Conservation (phyloP, 2,329 filamentous ascomycete species). For the Cladosporium austrohemisphaericum region DNA sequence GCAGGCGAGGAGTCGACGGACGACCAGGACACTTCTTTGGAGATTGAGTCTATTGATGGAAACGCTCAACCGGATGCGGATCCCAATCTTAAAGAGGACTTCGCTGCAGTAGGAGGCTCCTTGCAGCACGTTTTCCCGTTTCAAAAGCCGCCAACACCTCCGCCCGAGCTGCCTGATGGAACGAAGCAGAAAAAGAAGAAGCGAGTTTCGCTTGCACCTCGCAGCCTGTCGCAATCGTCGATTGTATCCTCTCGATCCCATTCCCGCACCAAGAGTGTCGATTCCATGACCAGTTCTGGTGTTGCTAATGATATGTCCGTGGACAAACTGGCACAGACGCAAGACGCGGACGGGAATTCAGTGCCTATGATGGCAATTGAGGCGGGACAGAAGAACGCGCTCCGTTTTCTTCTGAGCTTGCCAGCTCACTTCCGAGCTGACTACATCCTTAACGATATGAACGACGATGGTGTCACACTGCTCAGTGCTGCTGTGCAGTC, state of each 20-base stretch:
- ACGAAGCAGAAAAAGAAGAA: slow-evolving; percentile 61
- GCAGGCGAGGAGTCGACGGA: slow-evolving; percentile 22
- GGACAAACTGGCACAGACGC: slow-evolving; percentile 70
- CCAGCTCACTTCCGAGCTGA: slow-evolving; percentile 69
- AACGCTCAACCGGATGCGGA: background rate
- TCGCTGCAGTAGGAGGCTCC: slow-evolving; percentile 34
- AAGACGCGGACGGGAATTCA: slow-evolving; percentile 70
- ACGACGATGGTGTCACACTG: slow-evolving; percentile 85
- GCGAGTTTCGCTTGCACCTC: slow-evolving; percentile 74
- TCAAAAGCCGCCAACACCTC: slow-evolving; percentile 57
- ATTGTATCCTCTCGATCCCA: slow-evolving; percentile 67
- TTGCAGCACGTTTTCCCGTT: slow-evolving; percentile 90
- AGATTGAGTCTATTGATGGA: slow-evolving; percentile 6
- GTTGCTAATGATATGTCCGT: slow-evolving; percentile 85
- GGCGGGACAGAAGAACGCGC: slow-evolving; percentile 62
- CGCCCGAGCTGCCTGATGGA: slow-evolving; percentile 35
- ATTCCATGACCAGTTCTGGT: slow-evolving; percentile 62
- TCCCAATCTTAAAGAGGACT: slow-evolving; percentile 19
- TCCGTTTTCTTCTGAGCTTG: slow-evolving; percentile 76
- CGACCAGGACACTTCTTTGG: slow-evolving; percentile 19
- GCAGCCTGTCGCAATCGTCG: slow-evolving; percentile 84
- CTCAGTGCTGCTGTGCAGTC: slow-evolving; percentile 87
- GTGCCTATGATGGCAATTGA: slow-evolving; percentile 59
- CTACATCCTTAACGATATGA: slow-evolving; percentile 74
- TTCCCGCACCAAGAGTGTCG: slow-evolving; percentile 74